Conservation (phyloP, 495 filamentous ascomycete genomes). For the Parachaetomium inaequale region DNA sequence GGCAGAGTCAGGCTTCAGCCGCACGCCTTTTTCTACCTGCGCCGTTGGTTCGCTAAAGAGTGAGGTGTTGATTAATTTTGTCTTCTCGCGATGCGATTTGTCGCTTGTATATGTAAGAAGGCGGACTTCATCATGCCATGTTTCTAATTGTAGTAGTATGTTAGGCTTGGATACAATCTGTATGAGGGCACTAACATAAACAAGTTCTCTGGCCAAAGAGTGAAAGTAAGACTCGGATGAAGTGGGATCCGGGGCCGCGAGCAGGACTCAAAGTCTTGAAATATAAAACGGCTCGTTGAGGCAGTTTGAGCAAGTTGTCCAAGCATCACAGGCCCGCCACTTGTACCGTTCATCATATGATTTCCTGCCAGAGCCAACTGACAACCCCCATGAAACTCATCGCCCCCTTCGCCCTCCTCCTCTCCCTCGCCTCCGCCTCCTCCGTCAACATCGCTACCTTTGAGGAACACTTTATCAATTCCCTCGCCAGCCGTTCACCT, state of each 20-base stretch:
- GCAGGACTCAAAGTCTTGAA: not conserved
- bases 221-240: not conserved
- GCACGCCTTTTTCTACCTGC: not conserved
- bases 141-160: not conserved
- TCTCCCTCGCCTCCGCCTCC: not conserved
- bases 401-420: not conserved
- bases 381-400: not conserved
- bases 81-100: not conserved
- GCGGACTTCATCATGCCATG: not conserved
- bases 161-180: too few relatives aligned
- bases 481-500: not conserved
- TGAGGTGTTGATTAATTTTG: not conserved
- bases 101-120: not conserved
- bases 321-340: not conserved
- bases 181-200: too few relatives aligned
- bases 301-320: not conserved
- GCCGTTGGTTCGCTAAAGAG: not conserved
- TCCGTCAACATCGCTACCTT: not conserved
- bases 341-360: not conserved
- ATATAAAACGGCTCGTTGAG: not conserved
- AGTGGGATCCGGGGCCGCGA: not conserved
- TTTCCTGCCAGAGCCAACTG: not conserved
- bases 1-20: not conserved
- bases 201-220: too few relatives aligned
- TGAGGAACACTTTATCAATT: not conserved